Base-by-base conservation (phyloP, 2,329 filamentous ascomycete genomes). In the Colletotrichum nymphaeae region DNA sequence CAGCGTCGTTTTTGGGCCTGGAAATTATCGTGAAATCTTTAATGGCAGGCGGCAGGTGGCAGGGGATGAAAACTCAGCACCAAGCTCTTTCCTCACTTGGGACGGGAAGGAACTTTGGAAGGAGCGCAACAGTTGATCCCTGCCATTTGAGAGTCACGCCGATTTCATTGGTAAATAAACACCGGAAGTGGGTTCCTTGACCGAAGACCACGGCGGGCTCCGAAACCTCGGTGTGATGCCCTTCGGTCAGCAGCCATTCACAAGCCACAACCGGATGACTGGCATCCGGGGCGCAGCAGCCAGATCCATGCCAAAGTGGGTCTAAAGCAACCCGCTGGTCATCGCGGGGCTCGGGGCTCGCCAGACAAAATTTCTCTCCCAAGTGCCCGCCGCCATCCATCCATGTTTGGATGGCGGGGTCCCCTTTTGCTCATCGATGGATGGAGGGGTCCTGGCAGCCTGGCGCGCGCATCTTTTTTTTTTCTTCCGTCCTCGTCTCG, bases 321-420 rank as follows among this genome's bases (percentile, higher is more conserved):
- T 42, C 30, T 19, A 14, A 7, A 12, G 19, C 9, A 62, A 26
- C 55, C 53, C 22, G 60, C 32, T 37, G 60, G 60, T 24, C 66
- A 55, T 64, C 58, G 52, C 22, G 62, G 46, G 52, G 32, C 63
- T 46, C 69, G 69, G 69, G 69, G 53, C 60, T 70, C 70, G 70
- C 70, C 70, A 73, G 57, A 37, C 32, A 70, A 73, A 70, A 59
- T 69, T 72, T 69, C 66, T 64, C 19, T 30, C 52, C 24, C 52
- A 55, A n/a, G 32, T 24, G 4, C 52, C n/a, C 37, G 37, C 69
- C 57, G 65, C 37, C 55, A 35, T 56, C 37, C 32, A 64, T 59
- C 28, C 14, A 16, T 24, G 32, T 35, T 35, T 35, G 32, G 24
- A 69, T 73, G 59, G 70, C 66, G 60, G 70, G 67, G 70, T 69